Base-by-base conservation (phyloP, 108 stramenopile genomes). In the Thalassiosira profunda region DNA sequence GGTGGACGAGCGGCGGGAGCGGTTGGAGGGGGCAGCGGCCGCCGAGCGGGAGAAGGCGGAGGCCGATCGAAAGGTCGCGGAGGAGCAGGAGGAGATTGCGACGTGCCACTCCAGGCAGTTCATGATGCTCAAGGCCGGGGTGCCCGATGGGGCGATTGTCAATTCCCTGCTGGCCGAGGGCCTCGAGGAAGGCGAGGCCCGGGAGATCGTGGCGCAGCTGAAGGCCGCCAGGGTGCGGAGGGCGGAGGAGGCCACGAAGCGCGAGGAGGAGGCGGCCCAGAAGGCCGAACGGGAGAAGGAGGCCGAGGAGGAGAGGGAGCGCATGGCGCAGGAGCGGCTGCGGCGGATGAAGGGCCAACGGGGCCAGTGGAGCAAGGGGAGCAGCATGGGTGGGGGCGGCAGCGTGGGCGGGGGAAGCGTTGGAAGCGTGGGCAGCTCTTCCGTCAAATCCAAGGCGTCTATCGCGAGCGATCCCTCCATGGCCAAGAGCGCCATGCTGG, bases 111-210 rank as follows among this genome's bases (percentile, higher is more conserved):
- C 47, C 43, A 46, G 69, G 55, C 77, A 79, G 61, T 79, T 59
- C 58, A 71, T 70, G 70, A 79, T 71, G 77, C 40, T 79, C 35
- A 79, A 79, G 63, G 77, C 77, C 11, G 77, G 77, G n/a, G 77
- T 79, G 15, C 77, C 77, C 30, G 77, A 79, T 0, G 77, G 55
- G 11, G 77, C 77, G 0, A 71, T 79, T 47, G 23, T 66, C 33
- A 70, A 67, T 30, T 64, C 64, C 3, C 67, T 79, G 2, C n/a
- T 64, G 9, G 46, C 68, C 25, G 70, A 70, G 64, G 77, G 77
- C 21, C 29, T 71, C 25, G 77, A 79, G 20, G 77, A 66, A 5
- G 69, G 66, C 36, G 64, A 59, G 63, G 77, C 44, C n/a, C 65
- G 46, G 52, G 77, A 79, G 55, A 79, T 70, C 31, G 12, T 79